Percentiles rank a stretch among this genome's conserved stretches.
Conservation (phyloP, 2,329 filamentous ascomycete species). For the Penicillium sp. region DNA sequence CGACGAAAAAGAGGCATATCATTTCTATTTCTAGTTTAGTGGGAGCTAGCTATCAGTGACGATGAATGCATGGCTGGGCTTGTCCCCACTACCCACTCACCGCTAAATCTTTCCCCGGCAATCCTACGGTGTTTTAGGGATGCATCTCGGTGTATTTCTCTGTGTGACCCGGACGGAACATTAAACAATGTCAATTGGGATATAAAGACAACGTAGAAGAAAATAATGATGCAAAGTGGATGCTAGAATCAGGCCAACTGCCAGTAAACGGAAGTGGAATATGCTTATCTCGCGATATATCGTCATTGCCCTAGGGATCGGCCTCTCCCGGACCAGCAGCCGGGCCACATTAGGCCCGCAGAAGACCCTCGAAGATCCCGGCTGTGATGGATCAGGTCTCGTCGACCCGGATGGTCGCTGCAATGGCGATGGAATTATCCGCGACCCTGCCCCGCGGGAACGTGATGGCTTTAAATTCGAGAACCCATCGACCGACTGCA, state of each 20-base stretch:
- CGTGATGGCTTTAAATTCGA: conserved; percentile 32
- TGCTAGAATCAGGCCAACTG: neutral
- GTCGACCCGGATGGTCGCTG: conserved; percentile 25
- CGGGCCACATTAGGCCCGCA: conserved; percentile 1
- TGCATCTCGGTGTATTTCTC: conserved; percentile 3
- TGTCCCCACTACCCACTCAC: neutral
- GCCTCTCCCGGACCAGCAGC: conserved; percentile 6
- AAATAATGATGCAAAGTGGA: neutral
- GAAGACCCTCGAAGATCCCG: conserved; percentile 15
- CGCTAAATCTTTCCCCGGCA: neutral
- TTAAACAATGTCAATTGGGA: neutral
- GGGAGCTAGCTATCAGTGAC: neutral
- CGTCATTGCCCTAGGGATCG: conserved; percentile 12
- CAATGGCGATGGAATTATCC: conserved; percentile 27
- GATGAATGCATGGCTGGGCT: neutral
- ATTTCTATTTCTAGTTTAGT: neutral
- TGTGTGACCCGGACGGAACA: conserved; percentile 5
- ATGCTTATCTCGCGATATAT: conserved; percentile 15
- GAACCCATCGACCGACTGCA: conserved; percentile 31
- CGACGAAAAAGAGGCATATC: neutral
- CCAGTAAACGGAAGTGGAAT: neutral
- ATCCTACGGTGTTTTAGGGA: neutral
- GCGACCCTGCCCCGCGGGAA: conserved; percentile 14
- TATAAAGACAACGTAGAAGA: neutral
- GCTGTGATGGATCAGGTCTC: conserved; percentile 27